phyloP scores from a whole-genome alignment of 2,329 filamentous ascomycete species.

The Juglanconis juglandina region DNA sequence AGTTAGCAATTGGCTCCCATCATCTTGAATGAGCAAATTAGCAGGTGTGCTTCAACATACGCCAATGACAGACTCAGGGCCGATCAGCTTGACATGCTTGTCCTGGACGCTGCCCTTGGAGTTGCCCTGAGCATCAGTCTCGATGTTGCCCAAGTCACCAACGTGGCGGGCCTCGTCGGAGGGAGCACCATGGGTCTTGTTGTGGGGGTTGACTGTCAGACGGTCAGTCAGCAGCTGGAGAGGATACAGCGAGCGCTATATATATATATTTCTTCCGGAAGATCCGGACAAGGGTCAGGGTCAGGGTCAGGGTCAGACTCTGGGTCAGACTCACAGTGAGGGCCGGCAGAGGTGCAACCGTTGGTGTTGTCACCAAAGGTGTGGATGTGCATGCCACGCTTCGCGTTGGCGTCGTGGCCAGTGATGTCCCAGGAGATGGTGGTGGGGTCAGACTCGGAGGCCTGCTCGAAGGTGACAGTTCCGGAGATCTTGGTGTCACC shows the following conservation, averaged over 20 bases:
- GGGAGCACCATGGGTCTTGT: constrained; percentile 89
- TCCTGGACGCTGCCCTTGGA: constrained; percentile 77
- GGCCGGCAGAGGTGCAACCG: constrained; percentile 96
- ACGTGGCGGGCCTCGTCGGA: constrained; percentile 83
- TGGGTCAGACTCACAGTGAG: constrained; percentile 72
- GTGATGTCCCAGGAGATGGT: constrained; percentile 88
- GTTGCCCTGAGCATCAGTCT: constrained; percentile 91
- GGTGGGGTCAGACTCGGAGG: constrained; percentile 74
- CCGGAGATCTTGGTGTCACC: constrained; percentile 95
- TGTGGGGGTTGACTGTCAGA: constrained; percentile 81
- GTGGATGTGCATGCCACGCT: constrained; percentile 98
- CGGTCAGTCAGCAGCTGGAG: constrained; percentile 14
- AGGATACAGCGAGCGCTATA: not conserved
- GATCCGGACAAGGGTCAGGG: not conserved
- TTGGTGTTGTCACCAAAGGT: constrained; percentile 99
- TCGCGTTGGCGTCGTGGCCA: constrained; percentile 88
- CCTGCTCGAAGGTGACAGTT: constrained; percentile 93
- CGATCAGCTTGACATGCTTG: constrained; percentile 90
- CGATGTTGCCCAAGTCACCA: constrained; percentile 95
- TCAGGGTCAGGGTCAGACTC: not conserved
- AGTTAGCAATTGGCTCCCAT: not conserved
- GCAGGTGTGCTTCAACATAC: constrained; percentile 46
- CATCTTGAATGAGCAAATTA: not conserved
- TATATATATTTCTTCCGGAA: not conserved
- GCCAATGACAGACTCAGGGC: constrained; percentile 89